phyloP scores from a whole-genome alignment of 116 monocot species.

The Phalaenopsis hybrid region DNA sequence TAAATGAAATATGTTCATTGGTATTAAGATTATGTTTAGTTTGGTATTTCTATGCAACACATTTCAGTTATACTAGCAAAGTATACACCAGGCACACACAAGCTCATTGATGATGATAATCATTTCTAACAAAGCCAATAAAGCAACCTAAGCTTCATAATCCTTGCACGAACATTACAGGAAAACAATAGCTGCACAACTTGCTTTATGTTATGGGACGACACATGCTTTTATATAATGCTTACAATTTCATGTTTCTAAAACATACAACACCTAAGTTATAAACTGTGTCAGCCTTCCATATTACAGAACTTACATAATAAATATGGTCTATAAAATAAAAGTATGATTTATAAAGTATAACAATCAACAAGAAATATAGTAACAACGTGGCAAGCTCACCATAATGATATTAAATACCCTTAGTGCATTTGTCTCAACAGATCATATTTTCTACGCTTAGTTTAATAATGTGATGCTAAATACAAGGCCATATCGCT shows the following conservation, averaged over 20 bases:
- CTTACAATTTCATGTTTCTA: not conserved
- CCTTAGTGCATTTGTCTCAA: not conserved
- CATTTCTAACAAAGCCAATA: too few relatives aligned
- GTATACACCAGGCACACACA: too few relatives aligned
- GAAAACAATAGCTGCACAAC: too few relatives aligned
- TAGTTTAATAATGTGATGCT: not conserved
- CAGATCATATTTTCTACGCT: not conserved
- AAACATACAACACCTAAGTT: not conserved
- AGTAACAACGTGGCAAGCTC: not conserved
- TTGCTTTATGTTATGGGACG: too few relatives aligned
- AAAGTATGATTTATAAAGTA: not conserved
- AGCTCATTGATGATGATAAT: too few relatives aligned
- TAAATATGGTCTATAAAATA: not conserved
- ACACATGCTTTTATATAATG: not conserved
- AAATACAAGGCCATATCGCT: not conserved
- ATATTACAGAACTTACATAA: not conserved
- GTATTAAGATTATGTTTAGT: not conserved
- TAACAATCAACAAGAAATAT: not conserved
- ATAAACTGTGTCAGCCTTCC: not conserved
- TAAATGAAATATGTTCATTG: not conserved
- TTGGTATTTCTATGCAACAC: too few relatives aligned
- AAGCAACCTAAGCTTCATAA: too few relatives aligned
- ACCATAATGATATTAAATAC: not conserved
- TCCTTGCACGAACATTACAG: too few relatives aligned
- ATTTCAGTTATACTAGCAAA: too few relatives aligned